These are phyloP conservation scores for Colletotrichum tabaci DNA, from an alignment of 2,329 filamentous ascomycete genomes.

Conservation along the genomic window DNA sequence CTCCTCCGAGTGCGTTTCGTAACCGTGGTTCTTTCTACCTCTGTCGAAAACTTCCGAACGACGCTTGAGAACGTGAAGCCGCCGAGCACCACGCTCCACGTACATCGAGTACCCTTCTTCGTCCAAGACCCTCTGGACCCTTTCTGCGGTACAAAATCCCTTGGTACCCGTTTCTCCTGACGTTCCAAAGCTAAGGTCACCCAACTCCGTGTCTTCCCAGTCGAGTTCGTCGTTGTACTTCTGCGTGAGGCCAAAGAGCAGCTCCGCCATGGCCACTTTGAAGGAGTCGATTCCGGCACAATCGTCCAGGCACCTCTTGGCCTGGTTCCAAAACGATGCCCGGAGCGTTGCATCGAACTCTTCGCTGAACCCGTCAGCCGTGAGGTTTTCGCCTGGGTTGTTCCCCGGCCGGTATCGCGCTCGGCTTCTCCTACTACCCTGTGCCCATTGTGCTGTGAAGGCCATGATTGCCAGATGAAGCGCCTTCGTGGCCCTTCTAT, in stretches of 20 bases:
- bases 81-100: slow-evolving; percentile 56
- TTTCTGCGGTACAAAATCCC: background rate
- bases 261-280: slow-evolving; percentile 54
- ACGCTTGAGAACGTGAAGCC: slow-evolving; percentile 56
- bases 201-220: slow-evolving; percentile 8
- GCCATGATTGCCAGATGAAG: slow-evolving; percentile 66
- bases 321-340: slow-evolving; percentile 56
- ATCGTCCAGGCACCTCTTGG: slow-evolving; percentile 53
- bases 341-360: slow-evolving; percentile 58
- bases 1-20: slow-evolving; percentile 44
- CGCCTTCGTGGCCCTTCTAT: slow-evolving; percentile 60
- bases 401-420: slow-evolving; percentile 19
- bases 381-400: slow-evolving; percentile 33
- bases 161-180: background rate
- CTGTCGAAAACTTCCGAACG: slow-evolving; percentile 47
- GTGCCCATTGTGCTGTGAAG: slow-evolving; percentile 67
- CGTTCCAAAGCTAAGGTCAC: no score
- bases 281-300: slow-evolving; percentile 55
- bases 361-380: slow-evolving; percentile 47
- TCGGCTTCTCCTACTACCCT: slow-evolving; percentile 50
- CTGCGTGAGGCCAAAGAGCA: slow-evolving; percentile 57
- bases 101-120: slow-evolving; percentile 52
- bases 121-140: slow-evolving; percentile 43
- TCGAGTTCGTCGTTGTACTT: slow-evolving; percentile 44
- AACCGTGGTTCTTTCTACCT: background rate